Base-by-base conservation (phyloP, 106 monocot genomes). In the Dactylorhiza incarnata region DNA sequence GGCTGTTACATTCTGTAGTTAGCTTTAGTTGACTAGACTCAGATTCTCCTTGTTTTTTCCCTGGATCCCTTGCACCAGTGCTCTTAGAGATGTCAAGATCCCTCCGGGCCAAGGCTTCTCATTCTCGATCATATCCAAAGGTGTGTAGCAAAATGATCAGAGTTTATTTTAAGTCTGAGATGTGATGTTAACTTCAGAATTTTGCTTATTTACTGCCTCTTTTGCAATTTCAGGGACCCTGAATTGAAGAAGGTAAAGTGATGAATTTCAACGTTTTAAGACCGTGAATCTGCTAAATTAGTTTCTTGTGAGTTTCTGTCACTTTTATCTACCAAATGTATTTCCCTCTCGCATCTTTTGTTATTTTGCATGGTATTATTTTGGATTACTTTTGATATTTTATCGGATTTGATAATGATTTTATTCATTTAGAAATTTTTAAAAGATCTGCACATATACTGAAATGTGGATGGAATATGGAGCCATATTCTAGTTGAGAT, bases 31-130 rank as follows among this genome's bases (percentile, higher is more conserved):
- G 58, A 59, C 7, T 59, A 20, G 58, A n/a, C 22, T 59, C 19
- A 7, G 19, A 6, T 59, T 62, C 15, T 52, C 52, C 52, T 52
- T 61, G 19, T 52, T 70, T 69, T 77, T 78, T 51, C n/a, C 62
- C 12, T 26, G 22, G 22, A 11, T 59, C 5, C 19, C 13, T 49
- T 66, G 15, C 69, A 49, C 15, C 58, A 66, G 76, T 73, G 76
- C 82, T 53, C 82, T 82, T 50, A 77, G 82, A 73, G 82, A 82
- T 72, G 77, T 82, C 9, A 77, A 77, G 20, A 82, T 82, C 15
- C 82, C 82, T 45, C 82, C 82, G 73, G 82, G 6, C 82, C 82
- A 49, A 77, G 82, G 72, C 82, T 82, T 77, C 82, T 77, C 49
- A 82, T 82, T 77, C 77, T 82, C 5, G 77, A 82, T 73, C 82